Percentiles rank a stretch among this genome's conserved stretches.
Evolutionary conservation across 1,284 basidiomycete species (phyloP).

Genomic region (Mycena sp.): DNA sequence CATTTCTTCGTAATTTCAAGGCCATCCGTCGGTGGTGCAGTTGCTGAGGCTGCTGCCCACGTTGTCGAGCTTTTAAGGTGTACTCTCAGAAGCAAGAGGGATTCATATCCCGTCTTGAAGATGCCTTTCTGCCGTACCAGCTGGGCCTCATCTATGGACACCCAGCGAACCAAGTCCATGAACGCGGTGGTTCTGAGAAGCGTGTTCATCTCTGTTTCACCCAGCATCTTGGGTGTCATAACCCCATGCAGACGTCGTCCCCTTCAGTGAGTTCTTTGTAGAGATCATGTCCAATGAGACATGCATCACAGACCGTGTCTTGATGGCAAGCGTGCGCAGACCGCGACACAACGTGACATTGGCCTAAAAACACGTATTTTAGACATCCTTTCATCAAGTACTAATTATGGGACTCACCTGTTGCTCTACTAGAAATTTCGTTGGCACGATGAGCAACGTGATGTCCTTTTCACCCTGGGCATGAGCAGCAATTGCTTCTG

Average conservation of each 20-base stretch:
- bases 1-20: conserved; percentile 15
- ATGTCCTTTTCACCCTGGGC: conserved; percentile 15
- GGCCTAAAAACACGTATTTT: background rate
- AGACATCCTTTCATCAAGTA: too few relatives aligned
- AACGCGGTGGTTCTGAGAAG: conserved; percentile 3
- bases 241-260: conserved; percentile 19
- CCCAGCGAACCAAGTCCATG: conserved; percentile 11
- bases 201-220: background rate
- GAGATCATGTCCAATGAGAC: conserved; percentile 9
- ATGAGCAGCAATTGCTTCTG: conserved; percentile 7
- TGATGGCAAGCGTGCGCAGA: conserved; percentile 11
- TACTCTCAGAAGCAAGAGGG: conserved; percentile 21
- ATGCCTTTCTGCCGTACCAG: conserved; percentile 13
- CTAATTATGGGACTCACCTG: too few relatives aligned
- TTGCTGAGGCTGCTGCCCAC: conserved; percentile 31
- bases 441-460: conserved; percentile 23
- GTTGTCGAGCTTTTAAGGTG: conserved; percentile 24
- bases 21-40: conserved; percentile 19
- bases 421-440: conserved; percentile 26
- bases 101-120: conserved; percentile 9
- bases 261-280: conserved; percentile 6
- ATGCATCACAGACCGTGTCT: conserved; percentile 22
- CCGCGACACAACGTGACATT: background rate
- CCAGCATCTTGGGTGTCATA: conserved; percentile 29
- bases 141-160: conserved; percentile 28